Percentiles rank a stretch among this genome's conserved stretches.
These are phyloP conservation scores for Sphaerostilbella broomeana DNA, from an alignment of 2,329 filamentous ascomycete genomes.

Conservation along the genomic window DNA sequence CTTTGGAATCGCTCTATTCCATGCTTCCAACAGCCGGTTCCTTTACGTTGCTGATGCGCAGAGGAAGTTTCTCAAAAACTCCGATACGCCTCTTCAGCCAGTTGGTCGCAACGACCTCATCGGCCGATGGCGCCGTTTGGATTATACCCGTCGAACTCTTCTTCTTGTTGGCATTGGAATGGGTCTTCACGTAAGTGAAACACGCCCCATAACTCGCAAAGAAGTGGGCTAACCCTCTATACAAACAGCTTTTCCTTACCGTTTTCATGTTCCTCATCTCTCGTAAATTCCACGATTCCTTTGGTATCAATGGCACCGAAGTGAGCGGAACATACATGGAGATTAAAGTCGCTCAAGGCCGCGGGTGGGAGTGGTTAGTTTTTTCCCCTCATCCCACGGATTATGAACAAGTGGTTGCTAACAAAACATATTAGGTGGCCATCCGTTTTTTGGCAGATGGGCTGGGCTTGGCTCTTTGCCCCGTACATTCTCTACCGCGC, in stretches of 20 bases:
- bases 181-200: slow-evolving; percentile 44
- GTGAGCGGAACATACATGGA: slow-evolving; percentile 49
- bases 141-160: slow-evolving; percentile 44
- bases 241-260: slow-evolving; percentile 47
- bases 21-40: slow-evolving; percentile 56
- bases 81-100: slow-evolving; percentile 10
- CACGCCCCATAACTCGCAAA: not conserved
- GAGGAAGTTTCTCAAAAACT: slow-evolving; percentile 31
- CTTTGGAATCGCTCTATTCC: slow-evolving; percentile 59
- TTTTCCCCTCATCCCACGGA: too few species aligned
- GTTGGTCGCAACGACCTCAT: slow-evolving; percentile 24
- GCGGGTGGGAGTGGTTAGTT: slow-evolving; percentile 60
- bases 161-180: slow-evolving; percentile 48
- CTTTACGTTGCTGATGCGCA: slow-evolving; percentile 52
- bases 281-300: slow-evolving; percentile 56
- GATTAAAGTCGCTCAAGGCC: slow-evolving; percentile 36
- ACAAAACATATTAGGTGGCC: slow-evolving; percentile 43
- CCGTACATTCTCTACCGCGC: slow-evolving; percentile 57
- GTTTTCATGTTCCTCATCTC: slow-evolving; percentile 57
- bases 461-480: slow-evolving; percentile 57
- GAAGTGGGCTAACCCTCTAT: not conserved
- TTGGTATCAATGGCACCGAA: slow-evolving; percentile 56
- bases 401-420: not conserved
- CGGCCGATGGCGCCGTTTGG: slow-evolving; percentile 33
- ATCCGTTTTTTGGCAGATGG: slow-evolving; percentile 56